Base-by-base conservation (phyloP, 1,139 yeast species). In the Candida gigantensis region DNA sequence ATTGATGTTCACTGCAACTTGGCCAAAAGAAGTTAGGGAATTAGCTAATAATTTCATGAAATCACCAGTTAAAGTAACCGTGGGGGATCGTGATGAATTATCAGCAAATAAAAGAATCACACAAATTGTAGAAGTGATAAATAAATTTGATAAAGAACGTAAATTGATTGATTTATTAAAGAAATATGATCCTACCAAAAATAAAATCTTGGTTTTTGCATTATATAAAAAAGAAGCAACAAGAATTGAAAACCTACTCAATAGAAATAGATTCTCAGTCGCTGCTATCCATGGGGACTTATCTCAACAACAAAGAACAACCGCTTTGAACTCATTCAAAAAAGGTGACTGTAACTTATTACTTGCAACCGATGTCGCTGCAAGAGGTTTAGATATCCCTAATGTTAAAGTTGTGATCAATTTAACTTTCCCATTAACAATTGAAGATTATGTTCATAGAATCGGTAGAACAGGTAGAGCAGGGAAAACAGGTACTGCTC, bases 381-480 rank as follows among this genome's bases (percentile, higher is more conserved):
- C 98, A 24, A 80, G 99, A 69, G 99, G 99, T 45, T 76, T 92
- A 50, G 99, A 92, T 64, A 92, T 92, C 51, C 98, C 99, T 35
- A 88, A 94, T 51, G 99, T 92, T 48, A 92, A 90, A 62, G 87
- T 89, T 20, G 99, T 92, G 33, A 89, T 92, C 59, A 92, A 92
- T 62, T 73, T 94, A 62, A 92, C 98, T 3, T 92, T 92, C 81
- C 99, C 99, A 34, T 76, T 94, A 53, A 92, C 98, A 0, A 95
- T 88, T 16, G 99, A 92, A 65, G 98, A 94, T 66, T 92, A 92
- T 55, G 98, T 92, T 33, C 98, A 92, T 62, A 80, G 98, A 67
- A 92, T 92, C 51, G 98, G 98, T 49, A 84, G 98, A 74, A 92
- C 98, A 12, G 98, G 98, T 44, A 83, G 99, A 68, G 98, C 98